Evolutionary conservation across 2,329 filamentous ascomycete genomes (phyloP).

Genomic region (Diplocarpon rosae): DNA sequence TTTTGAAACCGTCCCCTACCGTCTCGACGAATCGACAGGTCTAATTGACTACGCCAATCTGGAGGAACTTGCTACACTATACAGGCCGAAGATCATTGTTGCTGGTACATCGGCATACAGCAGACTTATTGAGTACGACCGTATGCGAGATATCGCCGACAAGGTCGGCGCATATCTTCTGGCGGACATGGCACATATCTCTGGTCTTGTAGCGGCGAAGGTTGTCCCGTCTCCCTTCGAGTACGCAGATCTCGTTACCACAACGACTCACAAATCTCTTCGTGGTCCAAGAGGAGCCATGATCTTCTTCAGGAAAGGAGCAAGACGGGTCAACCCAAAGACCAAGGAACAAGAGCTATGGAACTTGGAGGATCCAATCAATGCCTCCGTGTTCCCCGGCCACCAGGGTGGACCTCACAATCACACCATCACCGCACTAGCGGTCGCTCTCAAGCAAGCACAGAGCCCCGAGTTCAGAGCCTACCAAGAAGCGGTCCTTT

Average conservation of each 20-base stretch:
- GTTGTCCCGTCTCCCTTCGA: slow-evolving; percentile 85
- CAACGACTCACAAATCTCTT: slow-evolving; percentile 95
- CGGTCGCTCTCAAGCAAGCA: slow-evolving; percentile 90
- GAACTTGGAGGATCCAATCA: slow-evolving; percentile 87
- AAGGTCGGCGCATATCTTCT: slow-evolving; percentile 88
- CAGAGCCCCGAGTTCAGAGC: slow-evolving; percentile 80
- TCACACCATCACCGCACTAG: slow-evolving; percentile 93
- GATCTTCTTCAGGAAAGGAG: slow-evolving; percentile 96
- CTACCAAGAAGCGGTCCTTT: slow-evolving; percentile 83
- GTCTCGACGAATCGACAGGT: slow-evolving; percentile 79
- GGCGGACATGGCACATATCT: slow-evolving; percentile 96
- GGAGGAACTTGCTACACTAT: slow-evolving; percentile 76
- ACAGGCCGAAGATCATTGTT: slow-evolving; percentile 91
- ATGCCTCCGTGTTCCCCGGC: slow-evolving; percentile 92
- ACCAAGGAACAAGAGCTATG: slow-evolving; percentile 78
- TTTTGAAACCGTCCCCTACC: slow-evolving; percentile 95
- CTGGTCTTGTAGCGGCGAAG: slow-evolving; percentile 82
- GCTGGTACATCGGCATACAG: slow-evolving; percentile 94
- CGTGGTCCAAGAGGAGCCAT: slow-evolving; percentile 90
- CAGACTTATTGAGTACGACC: slow-evolving; percentile 87
- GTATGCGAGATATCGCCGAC: slow-evolving; percentile 82
- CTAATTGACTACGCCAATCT: slow-evolving; percentile 91
- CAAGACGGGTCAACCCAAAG: slow-evolving; percentile 72
- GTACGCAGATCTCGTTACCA: slow-evolving; percentile 89
- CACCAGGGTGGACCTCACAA: slow-evolving; percentile 98